Evolutionary conservation across 129 eudicot species (phyloP), one percentile per base, ranked within the genome.

Genomic region (Ambrosia artemisiifolia): DNA sequence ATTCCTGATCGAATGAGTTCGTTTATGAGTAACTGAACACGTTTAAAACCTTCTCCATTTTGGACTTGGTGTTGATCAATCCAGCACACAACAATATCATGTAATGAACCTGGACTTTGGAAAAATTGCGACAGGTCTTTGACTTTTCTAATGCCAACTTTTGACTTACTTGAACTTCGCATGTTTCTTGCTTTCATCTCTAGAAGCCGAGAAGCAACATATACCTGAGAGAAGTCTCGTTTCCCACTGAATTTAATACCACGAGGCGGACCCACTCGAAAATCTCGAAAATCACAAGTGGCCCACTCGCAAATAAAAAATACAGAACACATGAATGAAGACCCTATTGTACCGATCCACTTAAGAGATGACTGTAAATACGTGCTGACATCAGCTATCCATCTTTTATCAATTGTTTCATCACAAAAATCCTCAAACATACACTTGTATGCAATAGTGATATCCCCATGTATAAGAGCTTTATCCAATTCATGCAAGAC

Each of bases 301-400:
- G 97, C 96, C 99, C 99, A 95, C 85, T 95, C 99, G 40, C 91
- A 95, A 64, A 90, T 69, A 34, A 95, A 79, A 74, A 95, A 90
- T 1, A 88, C 81, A 7, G 99, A 90, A 75, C 84, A 86, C 65
- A 90, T 51, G 17, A 88, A 77, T 7, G 99, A 80, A 16, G 78
- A 67, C 20, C 82, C 76, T 36, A 83, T 70, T 8, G 71, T 57
- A 30, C 94, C 84, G 2, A 95, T 78, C 85, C 87, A 81, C 83
- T 86, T 86, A 10, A 95, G 81, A 11, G 91, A 81, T 59, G 99
- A 83, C 14, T 78, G 74, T 47, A 95, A 69, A 72, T 83, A 71
- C n/a, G 89, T 71, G 78, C 87, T 88, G 70, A 86, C 94, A 46
- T 88, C 97, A 50, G 91, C 70, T 32, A 81, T 70, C 99, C 99